Base-by-base conservation (phyloP, 2,329 filamentous ascomycete genomes). In the Ceratocystis lukuohia region DNA sequence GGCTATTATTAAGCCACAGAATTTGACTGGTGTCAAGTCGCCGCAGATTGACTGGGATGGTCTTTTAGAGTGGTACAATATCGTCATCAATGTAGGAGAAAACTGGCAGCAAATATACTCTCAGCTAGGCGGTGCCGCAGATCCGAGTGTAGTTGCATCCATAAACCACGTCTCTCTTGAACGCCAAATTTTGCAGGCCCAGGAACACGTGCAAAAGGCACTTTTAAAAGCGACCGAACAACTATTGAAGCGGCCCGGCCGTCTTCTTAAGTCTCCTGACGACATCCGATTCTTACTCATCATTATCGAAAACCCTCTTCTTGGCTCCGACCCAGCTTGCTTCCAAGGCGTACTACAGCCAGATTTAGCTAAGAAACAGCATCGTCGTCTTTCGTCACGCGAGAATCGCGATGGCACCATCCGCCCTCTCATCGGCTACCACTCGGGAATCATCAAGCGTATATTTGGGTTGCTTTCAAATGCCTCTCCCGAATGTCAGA, bases 381-480 rank as follows among this genome's bases (percentile, higher is more conserved):
- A 65, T 37, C 61, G 64, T 15, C 62, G 62, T 15, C 41, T 67
- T 22, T 64, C 61, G 20, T 63, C 61, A 22, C 37, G 44, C n/a
- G 59, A 61, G 17, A 50, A 63, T 20, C 59, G 50, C 4, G 61
- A 65, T 48, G 66, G 66, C 20, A 59, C 48, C 30, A 68, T 68
- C 30, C 53, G 61, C 10, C 66, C 66, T 7, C 41, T 68, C 33
- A 61, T 28, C 20, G 87, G 86, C 1, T 84, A 89, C 68, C 88
- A 96, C 74, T 91, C 89, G 1, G 88, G 88, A 3, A 88, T 96
- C 65, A 84, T 95, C 71, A 96, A 96, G 74, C 84, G 92, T 46
- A 86, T 95, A 48, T 75, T 96, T 30, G 92, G 92, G 0, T 77
- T 96, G 8, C 73, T 96, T 28, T 88, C 90, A 1, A 90, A 95